Evolutionary conservation across 2,329 filamentous ascomycete genomes (phyloP).

Genomic region (Periconia sp.): DNA sequence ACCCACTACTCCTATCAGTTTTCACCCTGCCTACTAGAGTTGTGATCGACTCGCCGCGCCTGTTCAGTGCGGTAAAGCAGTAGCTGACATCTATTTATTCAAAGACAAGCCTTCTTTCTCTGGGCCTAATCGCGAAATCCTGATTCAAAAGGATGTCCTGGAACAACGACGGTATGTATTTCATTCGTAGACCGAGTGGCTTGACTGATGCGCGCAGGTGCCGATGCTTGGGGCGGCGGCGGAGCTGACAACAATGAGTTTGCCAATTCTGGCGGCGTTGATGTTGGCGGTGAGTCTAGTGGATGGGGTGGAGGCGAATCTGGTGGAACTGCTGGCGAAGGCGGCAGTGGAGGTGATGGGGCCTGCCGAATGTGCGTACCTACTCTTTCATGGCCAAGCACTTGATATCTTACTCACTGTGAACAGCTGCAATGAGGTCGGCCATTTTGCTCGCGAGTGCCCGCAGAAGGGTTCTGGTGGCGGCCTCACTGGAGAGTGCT

Average conservation of each 20-base stretch:
- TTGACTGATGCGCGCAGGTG: slow-evolving; percentile 18
- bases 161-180: slow-evolving; percentile 21
- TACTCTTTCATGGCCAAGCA: too few species aligned
- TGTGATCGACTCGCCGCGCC: too few species aligned
- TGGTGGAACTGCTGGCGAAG: slow-evolving; percentile 27
- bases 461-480: slow-evolving; percentile 48
- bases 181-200: neutral
- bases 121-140: too few species aligned
- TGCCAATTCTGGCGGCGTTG: slow-evolving; percentile 18
- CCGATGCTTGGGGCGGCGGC: slow-evolving; percentile 9
- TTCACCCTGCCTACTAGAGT: too few species aligned
- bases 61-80: too few species aligned
- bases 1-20: too few species aligned
- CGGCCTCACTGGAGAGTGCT: slow-evolving; percentile 57
- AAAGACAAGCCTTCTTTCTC: too few species aligned
- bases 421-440: slow-evolving; percentile 49
- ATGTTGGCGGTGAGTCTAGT: slow-evolving; percentile 14
- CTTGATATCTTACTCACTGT: slow-evolving; percentile 36
- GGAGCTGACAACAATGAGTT: slow-evolving; percentile 20
- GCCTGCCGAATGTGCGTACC: slow-evolving; percentile 50
- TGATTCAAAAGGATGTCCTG: slow-evolving; percentile 22
- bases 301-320: slow-evolving; percentile 14
- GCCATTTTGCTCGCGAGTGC: slow-evolving; percentile 58
- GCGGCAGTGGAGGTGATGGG: slow-evolving; percentile 34
- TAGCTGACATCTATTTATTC: too few species aligned